A percentile compares a stretch with the other conserved stretches of the same genome.
Conservation (phyloP, 192 early-diverging fungal species). For the Mortierella claussenii region DNA sequence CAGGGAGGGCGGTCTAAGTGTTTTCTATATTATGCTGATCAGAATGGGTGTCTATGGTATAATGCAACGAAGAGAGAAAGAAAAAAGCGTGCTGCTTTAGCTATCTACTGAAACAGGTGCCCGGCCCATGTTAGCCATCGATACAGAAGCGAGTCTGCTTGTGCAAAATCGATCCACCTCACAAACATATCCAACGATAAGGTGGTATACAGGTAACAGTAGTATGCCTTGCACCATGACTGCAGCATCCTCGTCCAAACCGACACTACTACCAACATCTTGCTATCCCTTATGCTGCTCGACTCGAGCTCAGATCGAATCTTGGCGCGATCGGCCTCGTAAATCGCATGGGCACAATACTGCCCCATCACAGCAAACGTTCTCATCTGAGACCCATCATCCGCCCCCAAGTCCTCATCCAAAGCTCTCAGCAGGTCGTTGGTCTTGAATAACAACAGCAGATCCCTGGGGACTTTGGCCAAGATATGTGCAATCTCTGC, state of each 20-base stretch:
- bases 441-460: constrained; percentile 90
- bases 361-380: constrained; percentile 54
- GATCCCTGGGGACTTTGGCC: constrained; percentile 84
- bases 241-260: constrained; percentile 15
- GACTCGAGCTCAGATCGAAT: constrained; percentile 5
- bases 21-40: background rate
- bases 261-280: constrained; percentile 5
- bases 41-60: constrained; percentile 1
- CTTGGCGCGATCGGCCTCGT: constrained; percentile 19
- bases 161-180: constrained; percentile 43
- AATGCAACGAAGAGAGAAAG: background rate
- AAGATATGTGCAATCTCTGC: constrained; percentile 83
- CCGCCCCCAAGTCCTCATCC: constrained; percentile 62
- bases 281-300: too few species aligned
- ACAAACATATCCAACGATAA: constrained; percentile 37
- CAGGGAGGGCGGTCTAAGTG: background rate
- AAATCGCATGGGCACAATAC: constrained; percentile 46
- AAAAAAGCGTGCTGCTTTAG: too few species aligned
- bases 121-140: constrained; percentile 5
- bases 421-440: constrained; percentile 87
- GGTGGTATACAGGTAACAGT: constrained; percentile 20
- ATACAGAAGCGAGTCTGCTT: constrained; percentile 20
- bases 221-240: constrained; percentile 32
- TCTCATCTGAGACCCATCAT: constrained; percentile 51
- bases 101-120: too few species aligned